Evolutionary conservation across 1,284 basidiomycete genomes (phyloP).

Genomic region (Cryptococcus amylolentus): DNA sequence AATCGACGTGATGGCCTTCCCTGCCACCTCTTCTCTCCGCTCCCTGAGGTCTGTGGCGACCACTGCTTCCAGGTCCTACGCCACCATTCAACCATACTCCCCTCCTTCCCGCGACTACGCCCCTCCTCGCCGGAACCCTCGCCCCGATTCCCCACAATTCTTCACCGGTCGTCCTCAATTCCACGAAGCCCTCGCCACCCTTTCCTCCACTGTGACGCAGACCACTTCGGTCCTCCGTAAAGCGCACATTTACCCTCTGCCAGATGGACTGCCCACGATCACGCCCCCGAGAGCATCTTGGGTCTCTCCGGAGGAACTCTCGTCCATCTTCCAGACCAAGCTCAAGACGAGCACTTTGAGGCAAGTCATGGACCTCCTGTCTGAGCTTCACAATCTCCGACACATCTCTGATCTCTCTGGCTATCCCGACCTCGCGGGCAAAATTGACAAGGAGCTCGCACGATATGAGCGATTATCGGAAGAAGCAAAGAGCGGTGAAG

Average conservation of each 20-base stretch:
- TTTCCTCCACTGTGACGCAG: conserved; percentile 64
- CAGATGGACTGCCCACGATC: conserved; percentile 62
- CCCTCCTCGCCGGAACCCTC: conserved; percentile 26
- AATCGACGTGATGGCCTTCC: conserved; percentile 9
- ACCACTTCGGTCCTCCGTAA: conserved; percentile 62
- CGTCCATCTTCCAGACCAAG: conserved; percentile 57
- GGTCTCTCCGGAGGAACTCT: conserved; percentile 64
- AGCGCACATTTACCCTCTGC: conserved; percentile 71
- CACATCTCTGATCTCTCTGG: conserved; percentile 66
- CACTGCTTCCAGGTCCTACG: conserved; percentile 6
- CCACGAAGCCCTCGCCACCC: conserved; percentile 66
- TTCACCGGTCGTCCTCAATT: conserved; percentile 80
- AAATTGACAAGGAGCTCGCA: conserved; percentile 58
- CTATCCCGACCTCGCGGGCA: conserved; percentile 58
- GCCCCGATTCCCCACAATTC: conserved; percentile 65
- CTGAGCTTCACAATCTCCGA: conserved; percentile 68
- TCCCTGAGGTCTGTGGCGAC: conserved; percentile 6
- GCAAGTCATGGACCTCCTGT: conserved; percentile 62
- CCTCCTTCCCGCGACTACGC: conserved; percentile 3
- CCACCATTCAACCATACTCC: conserved; percentile 15
- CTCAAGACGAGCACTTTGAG: conserved; percentile 73
- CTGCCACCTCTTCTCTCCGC: conserved; percentile 14
- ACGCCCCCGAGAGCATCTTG: conserved; percentile 63
- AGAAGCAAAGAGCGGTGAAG: conserved; percentile 5
- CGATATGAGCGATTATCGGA: conserved; percentile 59